Base-by-base conservation (phyloP, 1,284 basidiomycete genomes). In the Stygiomarasmius scandens region DNA sequence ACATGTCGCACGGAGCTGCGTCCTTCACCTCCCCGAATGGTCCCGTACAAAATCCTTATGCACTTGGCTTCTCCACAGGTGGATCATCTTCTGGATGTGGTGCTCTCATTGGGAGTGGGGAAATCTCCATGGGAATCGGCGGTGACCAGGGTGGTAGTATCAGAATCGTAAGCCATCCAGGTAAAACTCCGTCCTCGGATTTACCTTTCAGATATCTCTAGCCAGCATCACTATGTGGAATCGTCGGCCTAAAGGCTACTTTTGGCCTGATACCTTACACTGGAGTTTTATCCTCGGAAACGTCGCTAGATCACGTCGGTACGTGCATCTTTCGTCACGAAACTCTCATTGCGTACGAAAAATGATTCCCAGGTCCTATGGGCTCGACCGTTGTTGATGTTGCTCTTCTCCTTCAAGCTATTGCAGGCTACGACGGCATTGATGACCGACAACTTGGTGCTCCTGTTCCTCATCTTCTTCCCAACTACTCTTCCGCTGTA, bases 221-320 rank as follows among this genome's bases (percentile, higher is more conserved):
- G 72, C 79, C 80, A 4, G 72, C 77, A 0, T 67, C 73, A 2
- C 73, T 75, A 49, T 77, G 75, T 58, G 80, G 80, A 9, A 71
- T 81, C 23, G 78, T 81, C 14, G 80, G 80, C 0, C 61, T 82
- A 29, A 81, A 81, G 62, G 77, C 80, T 0, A 79, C 78, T 1
- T 77, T 74, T 46, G 79, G 80, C 1, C 72, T 82, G 3, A 77
- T 81, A 2, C 79, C 80, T 0, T 81, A 80, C 64, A 80, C 80
- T 1, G 80, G 78, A 2, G 66, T 69, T 20, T 34, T 54, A 19
- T 47, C 52, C 10, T 54, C 52, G 16, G 52, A 54, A 14, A 24
- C 52, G 16, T 46, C 52, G 24, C 29, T 54, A 22, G 53, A 48
- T 19, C 53, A 55, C 34, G 32, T 55, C 9, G 53, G 52, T 54